Evolutionary conservation across 352 stramenopile species (phyloP).

Genomic region (Phytophthora foliorum): DNA sequence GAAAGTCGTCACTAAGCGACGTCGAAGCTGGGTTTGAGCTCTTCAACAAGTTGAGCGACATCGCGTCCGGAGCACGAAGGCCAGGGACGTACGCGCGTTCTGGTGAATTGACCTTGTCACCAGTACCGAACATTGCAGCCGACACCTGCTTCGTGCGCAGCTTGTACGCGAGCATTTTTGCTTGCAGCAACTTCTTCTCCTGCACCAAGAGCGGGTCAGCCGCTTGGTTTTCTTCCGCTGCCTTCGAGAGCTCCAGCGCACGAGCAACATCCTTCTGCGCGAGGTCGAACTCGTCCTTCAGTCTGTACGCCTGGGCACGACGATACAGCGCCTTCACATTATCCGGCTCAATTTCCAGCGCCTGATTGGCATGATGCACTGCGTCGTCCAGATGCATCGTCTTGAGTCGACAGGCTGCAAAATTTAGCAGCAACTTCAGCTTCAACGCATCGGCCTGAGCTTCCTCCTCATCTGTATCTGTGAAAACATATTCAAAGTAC

Average conservation of each 20-base stretch:
- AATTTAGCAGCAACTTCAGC: conserved; percentile 78
- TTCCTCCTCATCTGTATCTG: conserved; percentile 70
- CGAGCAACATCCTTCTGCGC: conserved; percentile 57
- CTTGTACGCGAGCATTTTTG: conserved; percentile 82
- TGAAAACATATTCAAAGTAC: conserved; percentile 91
- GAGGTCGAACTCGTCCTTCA: conserved; percentile 77
- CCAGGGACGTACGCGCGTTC: conserved; percentile 2
- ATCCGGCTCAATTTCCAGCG: conserved; percentile 59
- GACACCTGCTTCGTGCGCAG: conserved; percentile 71
- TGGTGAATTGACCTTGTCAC: conserved; percentile 16
- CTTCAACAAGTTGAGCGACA: conserved; percentile 45
- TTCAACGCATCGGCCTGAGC: conserved; percentile 57
- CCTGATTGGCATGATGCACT: conserved; percentile 70
- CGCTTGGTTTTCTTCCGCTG: conserved; percentile 3
- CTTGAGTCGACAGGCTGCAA: conserved; percentile 77
- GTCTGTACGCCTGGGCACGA: conserved; percentile 67
- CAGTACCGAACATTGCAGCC: conserved; percentile 75
- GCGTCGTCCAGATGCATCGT: conserved; percentile 78
- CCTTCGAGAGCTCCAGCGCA: conserved; percentile 43
- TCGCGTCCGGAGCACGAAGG: conserved; percentile 29
- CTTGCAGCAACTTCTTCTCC: conserved; percentile 68
- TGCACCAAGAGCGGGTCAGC: conserved; percentile 53
- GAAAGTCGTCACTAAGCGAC: conserved; percentile 26
- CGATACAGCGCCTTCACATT: conserved; percentile 80
- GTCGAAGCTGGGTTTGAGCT: conserved; percentile 8